Base-by-base conservation (phyloP, 2,329 filamentous ascomycete genomes). In the Aspergillus alliaceus region DNA sequence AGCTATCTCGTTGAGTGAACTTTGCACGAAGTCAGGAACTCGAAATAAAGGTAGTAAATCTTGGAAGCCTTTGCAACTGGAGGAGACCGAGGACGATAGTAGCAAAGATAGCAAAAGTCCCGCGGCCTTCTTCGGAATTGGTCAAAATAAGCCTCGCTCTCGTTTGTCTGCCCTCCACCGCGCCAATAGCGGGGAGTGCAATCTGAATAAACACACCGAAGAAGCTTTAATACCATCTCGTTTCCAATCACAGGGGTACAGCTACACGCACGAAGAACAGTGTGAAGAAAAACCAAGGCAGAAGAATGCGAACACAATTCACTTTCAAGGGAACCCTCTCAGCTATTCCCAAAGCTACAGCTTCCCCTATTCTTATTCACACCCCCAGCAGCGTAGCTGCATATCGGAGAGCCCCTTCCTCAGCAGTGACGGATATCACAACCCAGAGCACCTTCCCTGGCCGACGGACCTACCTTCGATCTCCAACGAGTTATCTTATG, bases 1-100 rank as follows among this genome's bases (percentile, higher is more conserved):
- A 15, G 65, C 66, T 2, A 52, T 69, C n/a, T 61, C 64, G 44
- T 46, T 69, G 32, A 61, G 62, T 15, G 58, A 67, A 14, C 48
- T 68, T 15, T 59, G 58, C 39, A 60, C 32, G 12, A 64, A 56
- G 48, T 52, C 58, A 12, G 56, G 55, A 40, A 60, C 64, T 20
- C 57, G 59, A 25, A 63, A 62, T 34, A 66, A 62, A 59, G 62
- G 56, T 7, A 54, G 54, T 6, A 70, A 60, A 48, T 44, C 53
- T 14, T 59, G 54, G 58, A 69, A 61, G 50, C 54, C 56, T 6
- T 51, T 64, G n/a, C 54, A 44, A 14, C 34, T 56, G 25, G 57
- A 56, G 2, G 58, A 35, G n/a, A 49, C 40, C 18, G 53, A 56
- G 15, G 53, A 59, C 3, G 31, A 27, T 24, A 7, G 48, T 25